These are phyloP conservation scores for Coemansia sp. DNA, from an alignment of 192 early-diverging fungal genomes.

Conservation along the genomic window DNA sequence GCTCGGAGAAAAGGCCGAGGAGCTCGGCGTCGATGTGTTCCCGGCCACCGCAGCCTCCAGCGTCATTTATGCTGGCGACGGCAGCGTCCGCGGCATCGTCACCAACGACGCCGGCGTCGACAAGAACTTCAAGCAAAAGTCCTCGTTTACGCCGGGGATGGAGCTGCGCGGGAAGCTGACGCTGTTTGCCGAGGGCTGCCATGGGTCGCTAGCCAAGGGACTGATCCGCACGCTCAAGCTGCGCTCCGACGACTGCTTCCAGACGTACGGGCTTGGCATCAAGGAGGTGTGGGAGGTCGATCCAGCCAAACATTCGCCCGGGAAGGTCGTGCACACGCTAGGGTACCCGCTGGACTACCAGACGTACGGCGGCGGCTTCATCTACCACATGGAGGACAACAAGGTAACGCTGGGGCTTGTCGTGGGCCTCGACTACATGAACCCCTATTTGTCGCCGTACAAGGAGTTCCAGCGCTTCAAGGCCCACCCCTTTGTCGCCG, in stretches of 20 bases:
- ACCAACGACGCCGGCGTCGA: slow-evolving; percentile 95
- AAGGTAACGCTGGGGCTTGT: slow-evolving; percentile 87
- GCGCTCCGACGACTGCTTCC: slow-evolving; percentile 81
- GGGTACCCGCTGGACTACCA: slow-evolving; percentile 91
- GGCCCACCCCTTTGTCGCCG: slow-evolving; percentile 83
- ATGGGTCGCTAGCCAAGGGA: slow-evolving; percentile 92
- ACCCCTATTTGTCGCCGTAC: slow-evolving; percentile 95
- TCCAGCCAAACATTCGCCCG: slow-evolving; percentile 80
- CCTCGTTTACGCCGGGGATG: slow-evolving; percentile 93
- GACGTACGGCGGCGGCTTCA: slow-evolving; percentile 94
- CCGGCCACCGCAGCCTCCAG: slow-evolving; percentile 90
- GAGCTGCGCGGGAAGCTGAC: slow-evolving; percentile 93
- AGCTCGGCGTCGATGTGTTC: slow-evolving; percentile 93
- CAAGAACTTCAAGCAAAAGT: slow-evolving; percentile 85
- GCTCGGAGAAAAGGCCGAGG: slow-evolving; percentile 97
- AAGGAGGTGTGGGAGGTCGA: slow-evolving; percentile 99
- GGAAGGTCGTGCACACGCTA: slow-evolving; percentile 81
- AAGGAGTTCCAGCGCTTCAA: slow-evolving; percentile 98
- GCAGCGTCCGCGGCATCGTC: slow-evolving; percentile 88
- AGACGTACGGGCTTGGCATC: slow-evolving; percentile 94
- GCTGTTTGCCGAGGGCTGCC: slow-evolving; percentile 97
- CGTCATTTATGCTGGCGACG: slow-evolving; percentile 91
- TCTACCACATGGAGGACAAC: slow-evolving; percentile 95
- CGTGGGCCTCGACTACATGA: slow-evolving; percentile 91
- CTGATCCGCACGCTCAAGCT: slow-evolving; percentile 87